Evolutionary conservation across 2,329 filamentous ascomycete genomes (phyloP), one percentile per base, ranked within the genome.

Genomic region (Ilyonectria destructans): DNA sequence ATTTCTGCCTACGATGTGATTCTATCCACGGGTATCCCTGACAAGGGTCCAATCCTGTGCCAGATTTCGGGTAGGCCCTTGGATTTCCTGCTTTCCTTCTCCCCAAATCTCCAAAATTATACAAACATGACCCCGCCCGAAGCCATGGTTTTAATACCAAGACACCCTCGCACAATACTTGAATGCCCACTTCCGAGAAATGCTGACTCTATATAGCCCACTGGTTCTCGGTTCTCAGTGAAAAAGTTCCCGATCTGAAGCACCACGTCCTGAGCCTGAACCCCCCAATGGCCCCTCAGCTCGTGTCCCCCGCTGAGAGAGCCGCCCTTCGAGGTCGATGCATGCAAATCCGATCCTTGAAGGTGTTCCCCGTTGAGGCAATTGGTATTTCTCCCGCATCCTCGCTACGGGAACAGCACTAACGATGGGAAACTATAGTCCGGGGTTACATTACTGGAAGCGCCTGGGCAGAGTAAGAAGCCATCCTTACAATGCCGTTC

Each of bases 1-100:
- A 96, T 98, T 80, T 97, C 94, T 26, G 96, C 96, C 63, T 98
- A 96, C 85, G 96, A 98, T 87, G 94, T 97, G 75, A 90, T 97
- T 75, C 91, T 97, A 87, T 84, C 89, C 76, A 98, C 96, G 75
- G 85, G 85, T 71, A 84, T 88, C 58, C 83, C 85, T 52, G 77
- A 83, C 77, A 90, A 90, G 82, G 88, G 88, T 72, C 79, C 80
- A 66, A 81, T 89, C 58, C 82, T 89, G 57, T 86, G 84, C 31
- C 77, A 80, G 54, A 74, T 81, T 43, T 84, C 82, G 2, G 77
- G 61, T 69, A 19, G n/a, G 55, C 62, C 7, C 45, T 23, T 80
- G 4, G 31, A 52, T 6, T 52, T 31, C 23, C 9, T 29, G 6
- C 13, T 52, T 23, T 33, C 7, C 13, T 33, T 35, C n/a, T 55